Evolutionary conservation across 1,139 yeast species (phyloP).

Genomic region (Starmera stellimalicola): DNA sequence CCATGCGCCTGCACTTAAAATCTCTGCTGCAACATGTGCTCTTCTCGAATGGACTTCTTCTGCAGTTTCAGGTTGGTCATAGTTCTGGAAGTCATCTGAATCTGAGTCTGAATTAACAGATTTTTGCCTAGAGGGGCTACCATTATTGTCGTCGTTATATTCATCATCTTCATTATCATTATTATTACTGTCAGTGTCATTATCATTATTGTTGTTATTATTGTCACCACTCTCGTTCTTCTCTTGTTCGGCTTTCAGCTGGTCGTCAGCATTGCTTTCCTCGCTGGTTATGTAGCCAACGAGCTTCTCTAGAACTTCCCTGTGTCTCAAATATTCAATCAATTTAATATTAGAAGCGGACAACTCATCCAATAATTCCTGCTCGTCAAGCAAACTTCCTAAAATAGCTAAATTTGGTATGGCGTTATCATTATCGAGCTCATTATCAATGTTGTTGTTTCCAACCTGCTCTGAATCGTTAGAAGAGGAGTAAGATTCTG

Average conservation of each 20-base stretch:
- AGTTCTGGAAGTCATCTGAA: slow-evolving; percentile 21
- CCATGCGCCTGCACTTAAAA: slow-evolving; percentile 90
- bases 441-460: slow-evolving; percentile 1
- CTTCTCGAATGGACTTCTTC: slow-evolving; percentile 55
- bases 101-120: slow-evolving; percentile 18
- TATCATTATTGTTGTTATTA: slow-evolving; percentile 16
- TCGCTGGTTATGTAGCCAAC: slow-evolving; percentile 53
- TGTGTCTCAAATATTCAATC: slow-evolving; percentile 72
- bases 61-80: slow-evolving; percentile 27
- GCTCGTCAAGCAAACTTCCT: slow-evolving; percentile 72
- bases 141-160: slow-evolving; percentile 16
- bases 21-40: slow-evolving; percentile 86
- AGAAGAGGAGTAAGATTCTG: slow-evolving; percentile 16
- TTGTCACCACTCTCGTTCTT: slow-evolving; percentile 7
- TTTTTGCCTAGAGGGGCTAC: slow-evolving; percentile 5
- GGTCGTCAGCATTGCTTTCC: slow-evolving; percentile 38
- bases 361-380: slow-evolving; percentile 76
- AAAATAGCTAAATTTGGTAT: slow-evolving; percentile 34
- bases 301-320: slow-evolving; percentile 53
- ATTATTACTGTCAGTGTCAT: slow-evolving; percentile 12
- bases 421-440: slow-evolving; percentile 6
- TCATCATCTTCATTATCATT: slow-evolving; percentile 14
- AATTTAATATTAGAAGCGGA: slow-evolving; percentile 75
- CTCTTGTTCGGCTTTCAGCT: slow-evolving; percentile 21
- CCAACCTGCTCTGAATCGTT: slow-evolving; percentile 12